phyloP scores from a whole-genome alignment of 139 green algal genomes.

The Tetradesmus lagerheimii region DNA sequence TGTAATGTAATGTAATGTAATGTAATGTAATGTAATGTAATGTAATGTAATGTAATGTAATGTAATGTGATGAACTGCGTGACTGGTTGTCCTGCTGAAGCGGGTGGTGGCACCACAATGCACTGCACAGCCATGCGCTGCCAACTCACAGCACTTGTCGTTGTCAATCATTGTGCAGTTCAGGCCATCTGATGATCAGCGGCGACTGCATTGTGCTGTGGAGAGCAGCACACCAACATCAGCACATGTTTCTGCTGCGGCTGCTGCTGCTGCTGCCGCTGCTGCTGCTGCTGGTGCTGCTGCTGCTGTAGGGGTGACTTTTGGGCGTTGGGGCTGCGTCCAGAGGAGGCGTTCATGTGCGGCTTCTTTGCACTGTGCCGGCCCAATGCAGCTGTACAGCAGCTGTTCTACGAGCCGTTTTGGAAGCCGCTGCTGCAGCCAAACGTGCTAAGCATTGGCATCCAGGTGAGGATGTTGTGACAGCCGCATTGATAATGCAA shows the following conservation, averaged over 20 bases:
- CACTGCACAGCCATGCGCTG: no score
- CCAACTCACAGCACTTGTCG: no score
- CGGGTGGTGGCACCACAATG: no score
- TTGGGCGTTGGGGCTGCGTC: conserved; percentile 2
- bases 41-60: no score
- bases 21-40: no score
- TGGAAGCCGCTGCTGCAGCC: conserved; percentile 18
- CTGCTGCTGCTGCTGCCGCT: neutral
- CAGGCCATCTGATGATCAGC: no score
- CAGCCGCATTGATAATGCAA: neutral
- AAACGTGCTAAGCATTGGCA: conserved; percentile 18
- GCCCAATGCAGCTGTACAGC: neutral
- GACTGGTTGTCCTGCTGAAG: no score
- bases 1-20: no score
- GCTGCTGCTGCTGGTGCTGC: conserved; percentile 5
- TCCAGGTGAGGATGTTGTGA: conserved; percentile 6
- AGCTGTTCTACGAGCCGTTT: neutral
- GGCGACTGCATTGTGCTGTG: no score
- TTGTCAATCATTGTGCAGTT: no score
- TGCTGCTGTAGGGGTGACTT: neutral
- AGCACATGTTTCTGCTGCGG: neutral
- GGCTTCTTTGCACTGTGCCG: conserved; percentile 44
- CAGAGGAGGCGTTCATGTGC: conserved; percentile 46
- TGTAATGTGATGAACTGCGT: no score
- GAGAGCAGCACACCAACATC: no score